phyloP scores from a whole-genome alignment of 352 stramenopile species.

The Peronospora tabacina region DNA sequence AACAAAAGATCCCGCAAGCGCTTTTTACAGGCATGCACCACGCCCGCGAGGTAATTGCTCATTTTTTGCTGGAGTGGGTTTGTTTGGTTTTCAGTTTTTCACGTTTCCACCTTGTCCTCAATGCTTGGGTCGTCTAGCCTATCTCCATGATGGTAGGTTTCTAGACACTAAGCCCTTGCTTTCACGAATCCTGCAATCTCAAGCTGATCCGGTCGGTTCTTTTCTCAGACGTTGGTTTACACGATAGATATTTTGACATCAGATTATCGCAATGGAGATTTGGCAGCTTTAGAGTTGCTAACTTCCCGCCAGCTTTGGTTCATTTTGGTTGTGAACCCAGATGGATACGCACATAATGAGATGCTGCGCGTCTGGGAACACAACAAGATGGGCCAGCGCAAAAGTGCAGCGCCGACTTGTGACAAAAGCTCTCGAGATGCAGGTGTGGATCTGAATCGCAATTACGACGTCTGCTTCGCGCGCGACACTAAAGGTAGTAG shows the following conservation, averaged over 20 bases:
- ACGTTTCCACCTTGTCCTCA: neutral
- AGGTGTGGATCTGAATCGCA: slow-evolving; percentile 78
- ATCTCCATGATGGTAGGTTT: slow-evolving; percentile 77
- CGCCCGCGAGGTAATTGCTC: slow-evolving; percentile 52
- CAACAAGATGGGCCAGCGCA: slow-evolving; percentile 48
- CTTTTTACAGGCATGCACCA: slow-evolving; percentile 84
- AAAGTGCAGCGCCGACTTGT: slow-evolving; percentile 50
- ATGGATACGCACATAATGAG: slow-evolving; percentile 77
- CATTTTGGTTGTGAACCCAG: slow-evolving; percentile 73
- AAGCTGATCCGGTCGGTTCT: slow-evolving; percentile 1
- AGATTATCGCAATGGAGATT: slow-evolving; percentile 50
- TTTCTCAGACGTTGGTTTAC: slow-evolving; percentile 61
- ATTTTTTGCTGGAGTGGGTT: neutral
- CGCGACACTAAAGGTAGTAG: slow-evolving; percentile 57
- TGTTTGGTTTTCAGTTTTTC: neutral
- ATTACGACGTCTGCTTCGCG: slow-evolving; percentile 77
- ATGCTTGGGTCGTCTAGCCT: slow-evolving; percentile 31
- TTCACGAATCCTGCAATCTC: neutral
- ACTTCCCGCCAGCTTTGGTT: slow-evolving; percentile 77
- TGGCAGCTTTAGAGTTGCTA: slow-evolving; percentile 46
- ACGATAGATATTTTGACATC: slow-evolving; percentile 68
- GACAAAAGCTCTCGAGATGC: slow-evolving; percentile 27
- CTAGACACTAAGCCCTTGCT: neutral
- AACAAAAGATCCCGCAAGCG: slow-evolving; percentile 35
- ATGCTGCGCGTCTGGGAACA: slow-evolving; percentile 45